A percentile compares a stretch with the other conserved stretches of the same genome.
phyloP scores from a whole-genome alignment of 371 early-diverging fungal species.

The Mucor irregularis region DNA sequence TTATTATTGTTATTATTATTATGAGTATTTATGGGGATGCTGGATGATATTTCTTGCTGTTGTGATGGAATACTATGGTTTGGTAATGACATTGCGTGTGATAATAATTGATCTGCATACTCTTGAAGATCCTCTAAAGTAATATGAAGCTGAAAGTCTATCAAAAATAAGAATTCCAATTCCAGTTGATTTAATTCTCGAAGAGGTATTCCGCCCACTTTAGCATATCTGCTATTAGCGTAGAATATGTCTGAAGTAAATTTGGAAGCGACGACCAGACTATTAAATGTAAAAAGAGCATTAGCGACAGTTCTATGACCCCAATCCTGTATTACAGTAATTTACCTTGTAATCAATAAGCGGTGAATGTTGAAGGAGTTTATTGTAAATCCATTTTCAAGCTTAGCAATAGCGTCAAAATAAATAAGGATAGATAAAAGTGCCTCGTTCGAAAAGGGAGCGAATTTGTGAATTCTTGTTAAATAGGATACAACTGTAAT shows the following conservation, averaged over 20 bases:
- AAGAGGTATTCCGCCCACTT: conserved; percentile 80
- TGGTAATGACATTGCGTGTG: conserved; percentile 18
- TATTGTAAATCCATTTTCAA: conserved; percentile 48
- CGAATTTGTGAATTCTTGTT: conserved; percentile 70
- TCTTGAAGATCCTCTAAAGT: conserved; percentile 61
- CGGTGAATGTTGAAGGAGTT: conserved; percentile 79
- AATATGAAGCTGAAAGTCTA: conserved; percentile 73
- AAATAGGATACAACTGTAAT: conserved; percentile 68
- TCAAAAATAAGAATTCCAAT: conserved; percentile 78
- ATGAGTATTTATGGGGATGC: background rate
- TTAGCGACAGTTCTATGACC: background rate
- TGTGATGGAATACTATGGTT: background rate
- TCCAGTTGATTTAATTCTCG: conserved; percentile 84
- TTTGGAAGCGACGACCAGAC: conserved; percentile 74
- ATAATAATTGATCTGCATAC: conserved; percentile 58
- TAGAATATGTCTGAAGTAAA: conserved; percentile 81
- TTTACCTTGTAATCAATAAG: conserved; percentile 62
- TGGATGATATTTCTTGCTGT: background rate
- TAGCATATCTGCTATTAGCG: conserved; percentile 71
- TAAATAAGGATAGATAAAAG: conserved; percentile 78
- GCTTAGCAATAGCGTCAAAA: conserved; percentile 71
- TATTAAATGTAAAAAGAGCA: conserved; percentile 8
- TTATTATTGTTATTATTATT: background rate
- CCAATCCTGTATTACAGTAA: background rate
- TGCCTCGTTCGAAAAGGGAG: conserved; percentile 70